A percentile compares a stretch with the other conserved stretches of the same genome.
Evolutionary conservation across 805 yeast species (phyloP).

Genomic region (Ascoidea rubescens): DNA sequence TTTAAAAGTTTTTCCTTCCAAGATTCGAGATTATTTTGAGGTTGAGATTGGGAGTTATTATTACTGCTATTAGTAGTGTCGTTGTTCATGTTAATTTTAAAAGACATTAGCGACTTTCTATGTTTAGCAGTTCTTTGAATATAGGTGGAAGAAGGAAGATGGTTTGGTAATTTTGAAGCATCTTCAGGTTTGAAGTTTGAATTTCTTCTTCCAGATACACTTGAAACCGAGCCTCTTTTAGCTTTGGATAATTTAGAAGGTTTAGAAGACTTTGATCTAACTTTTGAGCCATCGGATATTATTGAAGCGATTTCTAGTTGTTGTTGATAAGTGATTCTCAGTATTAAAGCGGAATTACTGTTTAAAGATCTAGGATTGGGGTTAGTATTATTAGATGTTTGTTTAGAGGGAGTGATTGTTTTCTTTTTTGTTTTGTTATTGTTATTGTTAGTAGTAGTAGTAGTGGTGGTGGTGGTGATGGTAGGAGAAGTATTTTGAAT

Average conservation of each 20-base stretch:
- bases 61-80: too few species aligned
- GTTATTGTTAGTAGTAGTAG: too few species aligned
- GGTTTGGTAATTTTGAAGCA: not conserved
- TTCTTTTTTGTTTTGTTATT: too few species aligned
- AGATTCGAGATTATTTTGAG: not conserved
- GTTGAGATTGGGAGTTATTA: too few species aligned
- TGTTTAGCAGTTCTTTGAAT: not conserved
- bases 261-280: not conserved
- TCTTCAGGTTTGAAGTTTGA: not conserved
- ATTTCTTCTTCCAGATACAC: not conserved
- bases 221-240: not conserved
- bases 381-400: not conserved
- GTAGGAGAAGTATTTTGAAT: not conserved
- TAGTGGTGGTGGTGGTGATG: too few species aligned
- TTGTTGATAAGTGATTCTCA: too few species aligned
- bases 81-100: too few species aligned
- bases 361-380: not conserved
- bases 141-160: too few species aligned
- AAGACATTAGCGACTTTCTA: not conserved
- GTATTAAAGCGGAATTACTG: not conserved
- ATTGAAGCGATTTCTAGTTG: not conserved
- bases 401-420: not conserved
- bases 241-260: not conserved
- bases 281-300: not conserved
- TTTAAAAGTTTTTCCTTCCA: not conserved